Conservation (phyloP, 2,329 filamentous ascomycete species). For the Aureobasidium sp. region DNA sequence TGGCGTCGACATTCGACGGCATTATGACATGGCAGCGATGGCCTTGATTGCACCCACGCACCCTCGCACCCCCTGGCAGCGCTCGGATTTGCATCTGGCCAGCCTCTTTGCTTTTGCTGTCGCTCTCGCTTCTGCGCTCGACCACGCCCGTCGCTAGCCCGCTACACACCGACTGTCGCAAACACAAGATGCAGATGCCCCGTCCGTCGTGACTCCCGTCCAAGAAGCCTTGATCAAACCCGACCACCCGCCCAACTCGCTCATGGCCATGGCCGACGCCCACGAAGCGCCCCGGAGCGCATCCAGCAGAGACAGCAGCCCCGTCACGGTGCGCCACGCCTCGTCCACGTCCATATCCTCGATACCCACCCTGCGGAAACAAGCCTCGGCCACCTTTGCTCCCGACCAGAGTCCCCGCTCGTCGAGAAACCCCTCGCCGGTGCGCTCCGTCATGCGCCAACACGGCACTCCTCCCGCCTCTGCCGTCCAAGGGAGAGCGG, state of each 20-base stretch:
- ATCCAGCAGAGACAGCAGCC: constrained; percentile 15
- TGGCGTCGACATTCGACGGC: background rate
- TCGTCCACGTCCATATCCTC: constrained; percentile 13
- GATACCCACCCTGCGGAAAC: constrained; percentile 17
- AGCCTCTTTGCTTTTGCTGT: background rate
- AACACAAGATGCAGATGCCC: constrained; percentile 8
- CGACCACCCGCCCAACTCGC: background rate
- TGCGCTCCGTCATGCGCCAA: constrained; percentile 22
- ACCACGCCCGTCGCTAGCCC: background rate
- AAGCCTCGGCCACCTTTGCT: constrained; percentile 23
- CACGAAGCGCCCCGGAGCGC: constrained; percentile 4
- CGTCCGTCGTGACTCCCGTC: background rate
- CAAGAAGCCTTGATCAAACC: background rate
- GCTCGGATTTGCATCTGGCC: background rate
- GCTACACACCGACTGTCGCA: background rate
- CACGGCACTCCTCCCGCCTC: constrained; percentile 20
- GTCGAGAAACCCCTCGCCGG: constrained; percentile 40
- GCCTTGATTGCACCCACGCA: background rate
- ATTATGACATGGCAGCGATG: background rate
- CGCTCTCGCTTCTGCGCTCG: background rate
- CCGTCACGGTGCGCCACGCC: constrained; percentile 15
- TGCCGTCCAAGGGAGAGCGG: constrained; percentile 5
- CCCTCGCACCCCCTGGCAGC: background rate
- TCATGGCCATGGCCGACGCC: constrained; percentile 2
- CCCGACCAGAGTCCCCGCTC: constrained; percentile 35